Conservation (phyloP, 1,139 yeast species). For the Geotrichum aggregatum region DNA sequence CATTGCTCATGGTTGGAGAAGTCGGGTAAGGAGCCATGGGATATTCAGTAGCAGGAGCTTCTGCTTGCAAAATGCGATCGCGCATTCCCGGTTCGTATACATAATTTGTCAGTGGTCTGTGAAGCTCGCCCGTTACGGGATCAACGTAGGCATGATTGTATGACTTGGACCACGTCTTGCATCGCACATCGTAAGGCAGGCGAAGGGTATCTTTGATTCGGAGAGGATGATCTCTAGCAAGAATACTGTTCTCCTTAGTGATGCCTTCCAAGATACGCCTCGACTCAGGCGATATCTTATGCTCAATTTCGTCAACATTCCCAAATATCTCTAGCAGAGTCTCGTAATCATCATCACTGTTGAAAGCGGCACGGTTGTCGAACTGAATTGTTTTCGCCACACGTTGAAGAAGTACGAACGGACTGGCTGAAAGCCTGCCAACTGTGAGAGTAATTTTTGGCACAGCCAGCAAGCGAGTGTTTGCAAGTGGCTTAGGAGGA, state of each 20-base stretch:
- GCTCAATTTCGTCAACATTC: slow-evolving; percentile 58
- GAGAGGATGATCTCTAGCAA: slow-evolving; percentile 30
- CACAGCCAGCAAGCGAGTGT: slow-evolving; percentile 48
- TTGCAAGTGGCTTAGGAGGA: slow-evolving; percentile 32
- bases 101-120: slow-evolving; percentile 33
- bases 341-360: slow-evolving; percentile 75
- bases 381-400: slow-evolving; percentile 64
- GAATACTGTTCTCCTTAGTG: slow-evolving; percentile 31
- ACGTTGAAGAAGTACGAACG: slow-evolving; percentile 55
- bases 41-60: slow-evolving; percentile 30
- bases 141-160: slow-evolving; percentile 37
- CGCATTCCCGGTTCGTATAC: slow-evolving; percentile 32
- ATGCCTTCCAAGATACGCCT: slow-evolving; percentile 59
- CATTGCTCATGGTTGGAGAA: slow-evolving; percentile 9
- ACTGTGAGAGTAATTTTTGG: slow-evolving; percentile 70
- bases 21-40: slow-evolving; percentile 31
- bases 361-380: slow-evolving; percentile 64
- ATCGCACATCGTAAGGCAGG: slow-evolving; percentile 43
- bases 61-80: slow-evolving; percentile 25
- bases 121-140: slow-evolving; percentile 33
- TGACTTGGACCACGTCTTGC: slow-evolving; percentile 41
- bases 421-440: slow-evolving; percentile 56
- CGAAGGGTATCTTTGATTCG: slow-evolving; percentile 31
- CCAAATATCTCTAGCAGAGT: slow-evolving; percentile 67
- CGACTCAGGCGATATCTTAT: slow-evolving; percentile 70